Evolutionary conservation across 139 green algal genomes (phyloP), one percentile per base, ranked within the genome.

Genomic region (Limnomonas spitsbergensis): DNA sequence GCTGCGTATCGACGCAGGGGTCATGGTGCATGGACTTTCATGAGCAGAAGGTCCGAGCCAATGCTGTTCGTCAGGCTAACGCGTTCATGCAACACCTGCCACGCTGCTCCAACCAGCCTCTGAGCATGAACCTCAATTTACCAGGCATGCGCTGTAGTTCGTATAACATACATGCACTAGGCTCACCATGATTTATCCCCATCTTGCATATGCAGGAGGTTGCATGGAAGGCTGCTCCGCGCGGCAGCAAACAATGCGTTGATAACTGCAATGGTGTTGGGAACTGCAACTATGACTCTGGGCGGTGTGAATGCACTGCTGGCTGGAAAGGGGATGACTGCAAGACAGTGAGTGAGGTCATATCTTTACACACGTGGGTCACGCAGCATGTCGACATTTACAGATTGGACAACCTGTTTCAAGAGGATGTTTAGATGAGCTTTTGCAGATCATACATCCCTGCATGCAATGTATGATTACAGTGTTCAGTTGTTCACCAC

Each of bases 241-340:
- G 66, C 20, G 66, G 76, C 40, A 27, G 2, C 40, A 69, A 53
- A 3, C 24, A 68, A 14, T 75, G 76, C 66, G 61, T 61, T 61
- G 39, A 56, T 31, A 29, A 71, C n/a, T 81, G 77, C 77, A 77
- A 77, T 29, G 34, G 29, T 40, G 42, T 77, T 14, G 77, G 77
- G n/a, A 73, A 76, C 40, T 81, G 77, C 77, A 81, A 81, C 47
- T 47, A 81, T 39, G 77, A 77, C 35, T 53, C 31, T 26, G 76
- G 76, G 3, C 2, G 38, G 38, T 81, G 76, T 36, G 32, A 76
- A 31, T 81, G 76, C 29, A 29, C 75, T 40, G 75, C 56, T 24
- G 75, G 75, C 34, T 75, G 68, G 68, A 47, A 7, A 66, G 73
- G n/a, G 39, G 9, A 7, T 31, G 69, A 9, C 9, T 69, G 72